A percentile compares a stretch with the other conserved stretches of the same genome.
Conservation (phyloP, 768 basidiomycete species). For the Phanerochaete carnosa region DNA sequence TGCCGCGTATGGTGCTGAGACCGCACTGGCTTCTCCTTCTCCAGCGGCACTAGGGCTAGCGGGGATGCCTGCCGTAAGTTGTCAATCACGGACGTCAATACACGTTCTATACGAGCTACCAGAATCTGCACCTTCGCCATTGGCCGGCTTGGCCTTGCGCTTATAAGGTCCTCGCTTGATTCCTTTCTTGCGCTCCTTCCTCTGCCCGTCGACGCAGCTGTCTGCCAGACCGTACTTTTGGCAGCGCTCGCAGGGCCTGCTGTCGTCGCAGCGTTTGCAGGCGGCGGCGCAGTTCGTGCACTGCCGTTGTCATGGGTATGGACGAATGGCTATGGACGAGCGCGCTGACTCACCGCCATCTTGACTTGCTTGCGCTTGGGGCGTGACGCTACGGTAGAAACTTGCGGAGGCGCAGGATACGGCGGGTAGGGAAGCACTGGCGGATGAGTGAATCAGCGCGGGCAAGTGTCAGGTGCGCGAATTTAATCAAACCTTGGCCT, state of each 20-base stretch:
- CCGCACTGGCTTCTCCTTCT: slow-evolving; percentile 4
- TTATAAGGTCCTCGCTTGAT: slow-evolving; percentile 59
- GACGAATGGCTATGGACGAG: neutral
- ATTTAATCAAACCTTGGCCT: slow-evolving; percentile 30
- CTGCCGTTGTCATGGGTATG: slow-evolving; percentile 22
- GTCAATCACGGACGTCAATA: neutral
- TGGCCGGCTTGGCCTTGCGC: slow-evolving; percentile 39
- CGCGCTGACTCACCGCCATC: slow-evolving; percentile 46
- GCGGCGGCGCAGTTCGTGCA: slow-evolving; percentile 57
- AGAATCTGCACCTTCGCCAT: slow-evolving; percentile 13
- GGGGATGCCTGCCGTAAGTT: slow-evolving; percentile 1
- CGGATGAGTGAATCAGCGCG: neutral
- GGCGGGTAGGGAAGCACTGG: neutral
- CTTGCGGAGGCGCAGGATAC: slow-evolving; percentile 5
- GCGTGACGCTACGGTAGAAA: slow-evolving; percentile 24
- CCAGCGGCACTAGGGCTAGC: neutral
- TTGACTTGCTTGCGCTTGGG: slow-evolving; percentile 56
- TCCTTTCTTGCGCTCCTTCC: slow-evolving; percentile 65
- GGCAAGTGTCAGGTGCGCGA: slow-evolving; percentile 1
- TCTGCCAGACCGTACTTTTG: slow-evolving; percentile 58
- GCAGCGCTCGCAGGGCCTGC: slow-evolving; percentile 62
- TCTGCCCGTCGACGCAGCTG: slow-evolving; percentile 54
- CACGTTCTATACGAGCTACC: slow-evolving; percentile 10
- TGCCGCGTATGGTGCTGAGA: slow-evolving; percentile 5
- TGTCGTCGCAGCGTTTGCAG: slow-evolving; percentile 56